phyloP scores from a whole-genome alignment of 164 flowering plant genomes.

The Macadamia integrifolia region DNA sequence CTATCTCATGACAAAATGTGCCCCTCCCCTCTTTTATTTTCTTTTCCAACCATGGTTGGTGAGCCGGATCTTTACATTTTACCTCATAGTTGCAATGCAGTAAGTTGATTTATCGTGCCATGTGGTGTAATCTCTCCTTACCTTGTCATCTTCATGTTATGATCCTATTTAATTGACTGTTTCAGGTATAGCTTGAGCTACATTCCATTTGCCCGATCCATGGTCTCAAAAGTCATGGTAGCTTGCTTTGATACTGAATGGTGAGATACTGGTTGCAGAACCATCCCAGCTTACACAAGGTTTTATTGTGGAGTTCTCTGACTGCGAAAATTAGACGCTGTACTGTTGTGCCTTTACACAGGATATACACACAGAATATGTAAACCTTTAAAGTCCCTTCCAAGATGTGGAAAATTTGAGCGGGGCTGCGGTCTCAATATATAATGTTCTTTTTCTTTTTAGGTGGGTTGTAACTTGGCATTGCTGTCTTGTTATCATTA shows the following conservation, averaged over 20 bases:
- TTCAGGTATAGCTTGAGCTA: constrained; percentile 94
- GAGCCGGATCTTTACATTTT: background rate
- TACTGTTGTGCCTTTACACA: background rate
- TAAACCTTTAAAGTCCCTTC: too few relatives aligned
- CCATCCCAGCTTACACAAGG: background rate
- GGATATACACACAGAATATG: too few relatives aligned
- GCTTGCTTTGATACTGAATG: constrained; percentile 87
- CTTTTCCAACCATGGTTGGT: background rate
- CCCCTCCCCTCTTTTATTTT: background rate
- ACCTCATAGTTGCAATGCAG: background rate
- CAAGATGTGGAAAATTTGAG: too few relatives aligned
- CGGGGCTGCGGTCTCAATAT: too few relatives aligned
- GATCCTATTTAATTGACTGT: background rate
- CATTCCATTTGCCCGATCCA: constrained; percentile 86
- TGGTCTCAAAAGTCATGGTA: constrained; percentile 65
- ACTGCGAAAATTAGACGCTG: background rate
- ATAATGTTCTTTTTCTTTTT: too few relatives aligned
- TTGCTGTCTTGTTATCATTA: too few relatives aligned
- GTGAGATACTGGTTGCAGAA: background rate
- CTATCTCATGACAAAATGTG: too few relatives aligned
- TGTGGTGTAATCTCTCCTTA: background rate
- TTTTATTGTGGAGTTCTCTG: background rate
- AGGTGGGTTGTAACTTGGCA: too few relatives aligned
- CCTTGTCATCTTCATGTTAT: background rate
- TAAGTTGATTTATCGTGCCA: background rate